phyloP scores from a whole-genome alignment of 2,329 filamentous ascomycete species.

The Tolypocladium pustulatum region DNA sequence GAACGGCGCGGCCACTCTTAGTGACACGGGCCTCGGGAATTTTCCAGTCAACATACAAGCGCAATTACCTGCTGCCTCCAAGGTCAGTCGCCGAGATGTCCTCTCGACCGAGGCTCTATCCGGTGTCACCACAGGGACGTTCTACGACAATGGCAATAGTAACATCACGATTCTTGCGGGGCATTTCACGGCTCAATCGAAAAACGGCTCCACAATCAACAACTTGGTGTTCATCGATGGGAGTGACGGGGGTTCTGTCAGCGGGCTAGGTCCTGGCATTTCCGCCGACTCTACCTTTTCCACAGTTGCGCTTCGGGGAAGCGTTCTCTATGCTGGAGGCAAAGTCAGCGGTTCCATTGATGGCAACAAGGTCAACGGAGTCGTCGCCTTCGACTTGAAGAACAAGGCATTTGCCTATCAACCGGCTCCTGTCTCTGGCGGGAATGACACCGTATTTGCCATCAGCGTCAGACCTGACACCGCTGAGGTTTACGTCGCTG shows the following conservation, averaged over 20 bases:
- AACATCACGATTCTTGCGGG: slow-evolving; percentile 86
- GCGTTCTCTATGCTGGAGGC: slow-evolving; percentile 74
- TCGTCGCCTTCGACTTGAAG: slow-evolving; percentile 70
- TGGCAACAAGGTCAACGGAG: slow-evolving; percentile 53
- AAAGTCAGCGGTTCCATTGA: slow-evolving; percentile 61
- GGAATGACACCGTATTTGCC: slow-evolving; percentile 60
- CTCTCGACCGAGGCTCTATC: slow-evolving; percentile 31
- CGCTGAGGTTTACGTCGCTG: slow-evolving; percentile 73
- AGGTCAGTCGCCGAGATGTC: slow-evolving; percentile 36
- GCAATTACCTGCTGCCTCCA: slow-evolving; percentile 15
- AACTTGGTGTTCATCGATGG: slow-evolving; percentile 80
- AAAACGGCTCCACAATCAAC: slow-evolving; percentile 59
- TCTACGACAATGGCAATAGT: slow-evolving; percentile 57
- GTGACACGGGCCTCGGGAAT: slow-evolving; percentile 38
- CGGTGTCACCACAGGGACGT: slow-evolving; percentile 69
- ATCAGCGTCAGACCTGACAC: slow-evolving; percentile 63
- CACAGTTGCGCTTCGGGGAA: slow-evolving; percentile 55
- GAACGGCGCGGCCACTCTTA: slow-evolving; percentile 61
- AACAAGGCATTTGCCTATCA: slow-evolving; percentile 56
- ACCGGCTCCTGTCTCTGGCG: slow-evolving; percentile 64
- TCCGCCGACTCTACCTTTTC: slow-evolving; percentile 65
- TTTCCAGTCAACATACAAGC: slow-evolving; percentile 47
- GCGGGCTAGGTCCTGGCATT: slow-evolving; percentile 57
- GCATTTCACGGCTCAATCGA: slow-evolving; percentile 64
- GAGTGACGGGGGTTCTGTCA: slow-evolving; percentile 53